phyloP scores from a whole-genome alignment of 2,329 filamentous ascomycete species.

The Claviceps sp. region DNA sequence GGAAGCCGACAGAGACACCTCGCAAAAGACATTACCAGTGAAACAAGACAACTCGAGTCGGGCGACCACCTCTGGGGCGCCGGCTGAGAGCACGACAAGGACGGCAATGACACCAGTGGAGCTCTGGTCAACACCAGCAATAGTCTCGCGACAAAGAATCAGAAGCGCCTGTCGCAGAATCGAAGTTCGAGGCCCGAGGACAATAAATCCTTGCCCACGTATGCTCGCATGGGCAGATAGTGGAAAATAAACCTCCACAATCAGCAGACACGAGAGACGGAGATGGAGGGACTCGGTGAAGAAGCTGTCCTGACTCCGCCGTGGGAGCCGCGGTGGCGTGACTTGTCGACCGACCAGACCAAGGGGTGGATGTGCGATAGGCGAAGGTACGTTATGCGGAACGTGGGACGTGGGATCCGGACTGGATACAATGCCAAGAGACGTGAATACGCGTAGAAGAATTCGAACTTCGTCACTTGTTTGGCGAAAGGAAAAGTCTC shows the following conservation, averaged over 20 bases:
- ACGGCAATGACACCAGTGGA: background rate
- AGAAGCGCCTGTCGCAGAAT: background rate
- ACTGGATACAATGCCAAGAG: background rate
- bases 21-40: background rate
- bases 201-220: background rate
- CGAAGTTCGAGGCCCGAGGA: background rate
- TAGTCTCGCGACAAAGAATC: background rate
- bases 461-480: background rate
- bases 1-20: background rate
- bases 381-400: background rate
- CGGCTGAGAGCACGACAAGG: background rate
- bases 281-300: background rate
- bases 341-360: background rate
- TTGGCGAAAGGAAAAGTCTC: background rate
- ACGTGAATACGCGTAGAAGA: background rate
- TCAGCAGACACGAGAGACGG: background rate
- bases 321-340: slow-evolving; percentile 3
- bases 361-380: background rate
- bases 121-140: background rate
- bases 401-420: background rate
- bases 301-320: background rate
- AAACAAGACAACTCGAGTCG: background rate
- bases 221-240: background rate
- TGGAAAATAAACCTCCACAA: background rate
- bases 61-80: background rate